Evolutionary conservation across 2,329 filamentous ascomycete genomes (phyloP).

Genomic region (Alternaria arbusti): DNA sequence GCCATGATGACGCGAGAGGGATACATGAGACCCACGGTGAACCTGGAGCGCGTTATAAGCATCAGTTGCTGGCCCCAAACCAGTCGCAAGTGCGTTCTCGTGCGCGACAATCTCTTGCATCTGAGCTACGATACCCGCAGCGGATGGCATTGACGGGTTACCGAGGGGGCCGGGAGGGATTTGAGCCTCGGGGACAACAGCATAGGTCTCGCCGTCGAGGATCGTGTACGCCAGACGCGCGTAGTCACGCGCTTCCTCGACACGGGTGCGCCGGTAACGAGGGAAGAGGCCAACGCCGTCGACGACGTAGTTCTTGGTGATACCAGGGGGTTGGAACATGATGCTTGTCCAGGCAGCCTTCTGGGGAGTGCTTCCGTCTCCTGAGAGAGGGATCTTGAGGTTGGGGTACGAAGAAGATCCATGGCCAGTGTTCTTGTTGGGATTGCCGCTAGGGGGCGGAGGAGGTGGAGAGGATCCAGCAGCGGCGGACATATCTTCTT

Average conservation of each 20-base stretch:
- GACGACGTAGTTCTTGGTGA: not conserved
- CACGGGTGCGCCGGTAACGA: not conserved
- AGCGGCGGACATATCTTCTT: not conserved
- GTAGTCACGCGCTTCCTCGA: not conserved
- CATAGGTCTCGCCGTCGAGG: not conserved
- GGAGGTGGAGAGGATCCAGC: not conserved
- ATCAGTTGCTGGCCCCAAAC: not conserved
- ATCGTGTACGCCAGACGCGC: not conserved
- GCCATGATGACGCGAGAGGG: fast-evolving
- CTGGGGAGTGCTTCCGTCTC: not conserved
- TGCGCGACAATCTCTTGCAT: not conserved
- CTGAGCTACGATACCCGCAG: not conserved
- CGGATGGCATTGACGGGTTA: not conserved
- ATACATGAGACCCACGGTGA: not conserved
- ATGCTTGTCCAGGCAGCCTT: not conserved
- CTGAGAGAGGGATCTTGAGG: not conserved
- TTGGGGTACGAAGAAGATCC: not conserved
- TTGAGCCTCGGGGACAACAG: not conserved
- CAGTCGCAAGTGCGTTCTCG: not conserved
- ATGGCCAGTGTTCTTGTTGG: not conserved
- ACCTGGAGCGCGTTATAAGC: not conserved
- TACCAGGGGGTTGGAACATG: not conserved
- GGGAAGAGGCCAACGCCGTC: not conserved
- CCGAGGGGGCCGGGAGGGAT: not conserved
- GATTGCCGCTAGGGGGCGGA: not conserved